These are phyloP conservation scores for Hyphopichia homilentoma DNA, from an alignment of 805 yeast genomes.

Conservation along the genomic window DNA sequence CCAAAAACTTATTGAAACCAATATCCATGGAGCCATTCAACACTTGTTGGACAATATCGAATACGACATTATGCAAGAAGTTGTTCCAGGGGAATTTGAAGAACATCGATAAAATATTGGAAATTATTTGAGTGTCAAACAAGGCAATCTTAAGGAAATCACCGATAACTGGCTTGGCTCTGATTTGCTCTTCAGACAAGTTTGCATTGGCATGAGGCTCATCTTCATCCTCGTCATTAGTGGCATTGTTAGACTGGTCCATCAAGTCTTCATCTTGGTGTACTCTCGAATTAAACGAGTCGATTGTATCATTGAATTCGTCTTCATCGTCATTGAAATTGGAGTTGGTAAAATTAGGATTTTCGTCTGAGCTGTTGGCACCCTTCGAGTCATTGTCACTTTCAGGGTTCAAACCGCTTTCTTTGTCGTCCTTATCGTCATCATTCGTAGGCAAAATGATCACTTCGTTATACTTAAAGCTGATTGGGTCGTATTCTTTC, in stretches of 20 bases:
- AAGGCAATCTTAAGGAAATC: constrained; percentile 40
- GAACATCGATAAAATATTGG: constrained; percentile 41
- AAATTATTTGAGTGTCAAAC: constrained; percentile 40
- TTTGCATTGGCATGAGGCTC: constrained; percentile 44
- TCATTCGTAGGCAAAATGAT: constrained; percentile 28
- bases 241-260: constrained; percentile 12
- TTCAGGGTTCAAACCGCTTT: constrained; percentile 8
- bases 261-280: constrained; percentile 18
- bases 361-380: constrained; percentile 2
- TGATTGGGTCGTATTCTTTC: constrained; percentile 41
- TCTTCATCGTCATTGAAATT: constrained; percentile 7
- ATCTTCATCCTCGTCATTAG: constrained; percentile 29
- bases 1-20: constrained; percentile 44
- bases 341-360: constrained; percentile 3
- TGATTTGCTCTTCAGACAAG: constrained; percentile 39
- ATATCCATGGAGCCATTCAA: constrained; percentile 46
- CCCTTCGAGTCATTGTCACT: constrained; percentile 6
- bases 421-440: constrained; percentile 6
- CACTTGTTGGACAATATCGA: constrained; percentile 46
- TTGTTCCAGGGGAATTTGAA: constrained; percentile 47
- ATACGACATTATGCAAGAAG: constrained; percentile 44
- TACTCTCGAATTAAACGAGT: constrained; percentile 28
- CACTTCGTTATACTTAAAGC: constrained; percentile 43
- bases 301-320: constrained; percentile 30
- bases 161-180: constrained; percentile 42